Conservation (phyloP, 305 asterid species). For the Fraxinus ornus region DNA sequence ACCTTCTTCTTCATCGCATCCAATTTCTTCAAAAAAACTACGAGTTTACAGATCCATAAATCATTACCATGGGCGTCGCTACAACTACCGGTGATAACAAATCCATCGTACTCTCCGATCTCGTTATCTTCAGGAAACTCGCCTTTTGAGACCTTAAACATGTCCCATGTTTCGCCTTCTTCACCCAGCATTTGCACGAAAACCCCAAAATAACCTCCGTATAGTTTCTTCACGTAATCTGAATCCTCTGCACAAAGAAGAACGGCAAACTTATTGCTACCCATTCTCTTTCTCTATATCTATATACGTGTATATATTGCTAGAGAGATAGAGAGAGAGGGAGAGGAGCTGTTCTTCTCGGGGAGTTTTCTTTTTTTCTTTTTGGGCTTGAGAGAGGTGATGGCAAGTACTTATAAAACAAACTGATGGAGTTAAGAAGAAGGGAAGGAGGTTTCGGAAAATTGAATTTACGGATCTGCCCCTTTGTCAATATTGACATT, state of each 20-base stretch:
- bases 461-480: conserved; percentile 24
- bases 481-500: not conserved
- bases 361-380: not conserved
- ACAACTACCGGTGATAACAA: conserved; percentile 79
- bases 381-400: not conserved
- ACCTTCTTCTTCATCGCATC: conserved; percentile 64
- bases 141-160: conserved; percentile 47
- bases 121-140: conserved; percentile 67
- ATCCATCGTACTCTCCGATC: conserved; percentile 58
- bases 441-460: not conserved
- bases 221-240: conserved; percentile 66
- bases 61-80: conserved; percentile 79
- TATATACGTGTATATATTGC: not conserved
- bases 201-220: conserved; percentile 78
- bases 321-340: conserved; percentile 36
- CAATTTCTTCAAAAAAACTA: conserved; percentile 52
- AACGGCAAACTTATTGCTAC: conserved; percentile 58
- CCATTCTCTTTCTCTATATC: conserved; percentile 36
- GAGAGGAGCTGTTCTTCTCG: conserved; percentile 1
- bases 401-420: not conserved
- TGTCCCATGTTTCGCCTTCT: conserved; percentile 69
- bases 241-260: conserved; percentile 25
- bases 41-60: conserved; percentile 61
- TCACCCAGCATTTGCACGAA: conserved; percentile 66
- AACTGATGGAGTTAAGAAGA: not conserved